Percentiles rank a stretch among this genome's conserved stretches.
These are phyloP conservation scores for Phytopythium oedochilum DNA, from an alignment of 352 stramenopile species.

Conservation along the genomic window DNA sequence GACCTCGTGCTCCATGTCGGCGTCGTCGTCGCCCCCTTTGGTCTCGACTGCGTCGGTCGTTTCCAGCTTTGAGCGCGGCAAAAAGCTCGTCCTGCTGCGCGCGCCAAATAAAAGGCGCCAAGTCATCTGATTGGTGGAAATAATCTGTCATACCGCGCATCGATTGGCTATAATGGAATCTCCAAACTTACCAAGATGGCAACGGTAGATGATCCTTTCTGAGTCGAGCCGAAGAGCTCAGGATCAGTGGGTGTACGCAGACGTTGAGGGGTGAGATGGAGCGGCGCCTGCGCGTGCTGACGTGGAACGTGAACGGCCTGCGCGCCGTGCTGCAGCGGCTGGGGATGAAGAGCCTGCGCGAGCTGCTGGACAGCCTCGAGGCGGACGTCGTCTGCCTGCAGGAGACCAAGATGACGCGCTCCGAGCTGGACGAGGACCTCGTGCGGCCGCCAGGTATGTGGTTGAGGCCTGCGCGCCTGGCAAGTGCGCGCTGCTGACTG, in stretches of 20 bases:
- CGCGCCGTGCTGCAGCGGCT: constrained; percentile 66
- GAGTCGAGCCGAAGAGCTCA: too few relatives aligned
- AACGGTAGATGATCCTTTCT: background rate
- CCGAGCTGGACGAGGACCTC: constrained; percentile 74
- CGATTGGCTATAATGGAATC: background rate
- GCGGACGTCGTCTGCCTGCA: constrained; percentile 82
- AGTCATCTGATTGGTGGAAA: background rate
- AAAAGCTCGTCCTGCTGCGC: background rate
- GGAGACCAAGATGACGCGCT: constrained; percentile 84
- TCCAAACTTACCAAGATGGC: background rate
- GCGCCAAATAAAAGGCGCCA: constrained; percentile 1
- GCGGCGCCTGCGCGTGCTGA: constrained; percentile 46
- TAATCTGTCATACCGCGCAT: too few relatives aligned
- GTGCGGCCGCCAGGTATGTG: constrained; percentile 38
- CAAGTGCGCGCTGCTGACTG: background rate
- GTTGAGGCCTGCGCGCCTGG: constrained; percentile 4
- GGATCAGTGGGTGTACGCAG: too few relatives aligned
- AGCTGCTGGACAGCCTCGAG: constrained; percentile 50
- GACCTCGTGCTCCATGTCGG: constrained; percentile 50
- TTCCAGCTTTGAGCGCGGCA: background rate
- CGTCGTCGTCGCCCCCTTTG: too few relatives aligned
- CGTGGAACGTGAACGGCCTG: constrained; percentile 88
- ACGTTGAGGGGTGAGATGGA: background rate
- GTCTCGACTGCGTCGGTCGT: background rate
- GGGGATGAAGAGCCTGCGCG: constrained; percentile 28